These are phyloP conservation scores for Aspergillus ibericus DNA, from an alignment of 2,329 filamentous ascomycete species.

Conservation along the genomic window DNA sequence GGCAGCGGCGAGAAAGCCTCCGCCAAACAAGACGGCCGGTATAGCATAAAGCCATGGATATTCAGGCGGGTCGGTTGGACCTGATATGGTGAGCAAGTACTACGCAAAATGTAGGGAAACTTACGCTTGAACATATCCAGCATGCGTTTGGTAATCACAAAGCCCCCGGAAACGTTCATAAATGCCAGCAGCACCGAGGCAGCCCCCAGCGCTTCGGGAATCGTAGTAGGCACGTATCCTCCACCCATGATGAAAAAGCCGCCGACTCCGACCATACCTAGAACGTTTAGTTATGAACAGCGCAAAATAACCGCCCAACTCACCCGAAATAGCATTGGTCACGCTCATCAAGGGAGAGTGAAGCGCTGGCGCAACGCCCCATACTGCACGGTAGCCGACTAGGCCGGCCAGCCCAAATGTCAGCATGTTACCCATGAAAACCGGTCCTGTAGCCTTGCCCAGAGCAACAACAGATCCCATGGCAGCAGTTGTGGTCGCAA, in stretches of 20 bases:
- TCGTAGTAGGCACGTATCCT: constrained; percentile 71
- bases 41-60: constrained; percentile 85
- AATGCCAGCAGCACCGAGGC: constrained; percentile 80
- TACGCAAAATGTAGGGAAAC: constrained; percentile 22
- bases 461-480: constrained; percentile 75
- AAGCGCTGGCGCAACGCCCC: constrained; percentile 79
- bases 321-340: constrained; percentile 85
- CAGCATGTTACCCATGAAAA: constrained; percentile 87
- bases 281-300: constrained; percentile 18
- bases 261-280: constrained; percentile 80
- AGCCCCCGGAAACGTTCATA: constrained; percentile 84
- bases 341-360: constrained; percentile 91
- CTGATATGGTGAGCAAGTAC: constrained; percentile 39
- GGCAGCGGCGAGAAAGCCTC: constrained; percentile 76
- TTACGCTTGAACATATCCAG: constrained; percentile 82
- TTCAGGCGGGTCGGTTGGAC: constrained; percentile 80
- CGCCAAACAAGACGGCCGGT: constrained; percentile 73
- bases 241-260: constrained; percentile 88
- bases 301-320: neutral
- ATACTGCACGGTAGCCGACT: constrained; percentile 84
- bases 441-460: constrained; percentile 75
- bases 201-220: constrained; percentile 77
- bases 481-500: constrained; percentile 70
- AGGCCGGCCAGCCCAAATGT: constrained; percentile 80
- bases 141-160: constrained; percentile 91